Base-by-base conservation (phyloP, 257 asterid species). In the Haberlea rhodopensis region DNA sequence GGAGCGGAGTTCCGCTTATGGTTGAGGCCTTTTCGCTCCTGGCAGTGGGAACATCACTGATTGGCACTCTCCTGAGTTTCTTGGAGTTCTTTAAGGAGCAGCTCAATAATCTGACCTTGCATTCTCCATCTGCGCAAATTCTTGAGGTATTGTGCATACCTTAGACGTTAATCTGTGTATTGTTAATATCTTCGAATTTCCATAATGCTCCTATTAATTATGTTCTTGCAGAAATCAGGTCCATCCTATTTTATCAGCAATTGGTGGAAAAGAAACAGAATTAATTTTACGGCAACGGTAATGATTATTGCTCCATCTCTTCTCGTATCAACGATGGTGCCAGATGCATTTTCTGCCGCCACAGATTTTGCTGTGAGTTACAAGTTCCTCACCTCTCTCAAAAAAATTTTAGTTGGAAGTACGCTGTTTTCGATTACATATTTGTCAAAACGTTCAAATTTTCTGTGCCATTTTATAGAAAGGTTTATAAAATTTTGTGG, bases 11-110 rank as follows among this genome's bases (percentile, higher is more conserved):
- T 31, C 73, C 92, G 5, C 74, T 64, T 25, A 80, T 87, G 96
- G 88, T 90, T 5, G 84, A 82, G 78, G 82, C 90, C 8, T 90
- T 90, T 66, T 80, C 95, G 0, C 90, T 90, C 73, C 75, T 85
- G 69, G 95, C 97, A 1, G 78, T 87, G 0, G 96, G 92, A 51
- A 90, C 97, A 45, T 90, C 95, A 62, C 67, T 85, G 8, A 78
- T 81, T 1, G 95, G 97, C 70, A 85, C 87, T 9, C 87, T 90
- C 63, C 70, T 85, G 32, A 69, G 90, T 28, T 87, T 87, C 73
- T 87, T 86, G 0, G 90, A 85, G 77, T 90, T 90, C 72, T 80
- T 85, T 70, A 87, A 85, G 63, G 97, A 87, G 77, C 96, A 85
- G 71, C 80, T 87, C 11, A 87, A 75, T 57, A 81, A 67, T 52